These are phyloP conservation scores for Petunia secreta DNA, from an alignment of 257 asterid genomes.

Conservation along the genomic window DNA sequence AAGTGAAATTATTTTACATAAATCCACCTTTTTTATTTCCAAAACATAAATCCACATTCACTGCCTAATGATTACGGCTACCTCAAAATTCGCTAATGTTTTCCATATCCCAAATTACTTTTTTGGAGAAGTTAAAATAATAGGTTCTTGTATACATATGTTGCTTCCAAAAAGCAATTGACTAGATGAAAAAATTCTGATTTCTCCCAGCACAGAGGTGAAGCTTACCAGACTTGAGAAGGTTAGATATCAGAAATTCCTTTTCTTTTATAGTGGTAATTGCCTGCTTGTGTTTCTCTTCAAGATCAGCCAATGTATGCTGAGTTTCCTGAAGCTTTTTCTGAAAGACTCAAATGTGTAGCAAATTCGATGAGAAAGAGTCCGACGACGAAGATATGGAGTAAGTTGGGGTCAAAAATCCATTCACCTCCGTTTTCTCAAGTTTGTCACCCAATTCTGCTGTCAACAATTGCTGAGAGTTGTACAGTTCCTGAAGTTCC, in stretches of 20 bases:
- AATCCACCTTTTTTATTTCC: background rate
- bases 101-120: constrained; percentile 1
- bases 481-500: constrained; percentile 85
- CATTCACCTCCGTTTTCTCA: constrained; percentile 71
- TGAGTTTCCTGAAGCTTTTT: constrained; percentile 89
- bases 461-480: constrained; percentile 78
- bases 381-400: background rate
- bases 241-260: constrained; percentile 89
- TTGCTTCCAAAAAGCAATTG: constrained; percentile 1
- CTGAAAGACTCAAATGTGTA: constrained; percentile 45
- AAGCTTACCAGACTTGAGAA: constrained; percentile 86
- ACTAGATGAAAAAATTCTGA: background rate
- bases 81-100: constrained; percentile 6
- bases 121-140: background rate
- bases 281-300: constrained; percentile 87
- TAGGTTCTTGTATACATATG: background rate
- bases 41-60: background rate
- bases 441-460: constrained; percentile 77
- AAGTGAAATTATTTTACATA: background rate
- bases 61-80: constrained; percentile 14
- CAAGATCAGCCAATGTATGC: constrained; percentile 86
- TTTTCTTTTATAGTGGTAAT: constrained; percentile 91
- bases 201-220: background rate
- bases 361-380: constrained; percentile 16
- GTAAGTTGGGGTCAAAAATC: background rate